Evolutionary conservation across 176 grass and related monocot genomes (phyloP).

Genomic region (Carex scoparia): DNA sequence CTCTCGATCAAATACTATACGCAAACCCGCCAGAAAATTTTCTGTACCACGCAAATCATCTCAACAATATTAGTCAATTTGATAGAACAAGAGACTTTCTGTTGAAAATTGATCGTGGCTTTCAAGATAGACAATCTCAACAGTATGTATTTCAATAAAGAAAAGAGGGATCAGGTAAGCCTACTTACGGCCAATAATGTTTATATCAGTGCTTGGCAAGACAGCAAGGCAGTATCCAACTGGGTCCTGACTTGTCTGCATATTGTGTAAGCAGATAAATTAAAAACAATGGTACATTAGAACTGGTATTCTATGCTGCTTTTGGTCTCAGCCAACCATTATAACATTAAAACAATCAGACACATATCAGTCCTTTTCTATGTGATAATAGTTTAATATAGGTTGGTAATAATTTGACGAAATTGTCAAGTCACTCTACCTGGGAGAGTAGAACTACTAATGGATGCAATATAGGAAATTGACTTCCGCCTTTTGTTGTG

Average conservation of each 20-base stretch:
- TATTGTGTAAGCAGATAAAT: neutral
- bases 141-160: neutral
- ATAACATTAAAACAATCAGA: neutral
- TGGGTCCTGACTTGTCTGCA: slow-evolving; percentile 2
- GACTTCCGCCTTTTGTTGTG: slow-evolving; percentile 24
- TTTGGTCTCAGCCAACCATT: neutral
- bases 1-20: slow-evolving; percentile 35
- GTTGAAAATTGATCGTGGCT: neutral
- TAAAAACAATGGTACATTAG: neutral
- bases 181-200: slow-evolving; percentile 37
- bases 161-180: neutral
- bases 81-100: neutral
- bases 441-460: neutral
- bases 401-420: neutral
- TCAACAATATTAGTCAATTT: neutral
- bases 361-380: neutral
- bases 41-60: slow-evolving; percentile 18
- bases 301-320: neutral
- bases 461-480: slow-evolving; percentile 28
- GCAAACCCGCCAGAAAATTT: slow-evolving; percentile 37
- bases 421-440: slow-evolving; percentile 6
- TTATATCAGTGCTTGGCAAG: slow-evolving; percentile 15
- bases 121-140: neutral
- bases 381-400: neutral
- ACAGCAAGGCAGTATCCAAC: slow-evolving; percentile 39